Percentiles rank a stretch among this genome's conserved stretches.
These are phyloP conservation scores for Debaryomyces sp. DNA, from an alignment of 1,139 yeast genomes.

Conservation along the genomic window DNA sequence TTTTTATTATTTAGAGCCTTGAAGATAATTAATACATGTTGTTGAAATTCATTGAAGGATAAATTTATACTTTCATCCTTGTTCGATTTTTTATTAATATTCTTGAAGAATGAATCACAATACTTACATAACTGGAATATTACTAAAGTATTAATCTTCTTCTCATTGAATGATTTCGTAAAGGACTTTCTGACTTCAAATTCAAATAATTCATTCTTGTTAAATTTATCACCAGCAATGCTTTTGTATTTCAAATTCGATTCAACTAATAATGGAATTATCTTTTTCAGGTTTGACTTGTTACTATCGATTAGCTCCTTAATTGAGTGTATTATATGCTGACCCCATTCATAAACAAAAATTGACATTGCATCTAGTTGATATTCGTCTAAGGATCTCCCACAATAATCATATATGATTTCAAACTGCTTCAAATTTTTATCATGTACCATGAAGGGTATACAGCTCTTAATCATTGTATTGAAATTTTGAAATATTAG, in stretches of 20 bases:
- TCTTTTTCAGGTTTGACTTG: conserved; percentile 6
- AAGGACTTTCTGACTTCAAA: conserved; percentile 34
- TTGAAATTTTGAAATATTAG: conserved; percentile 32
- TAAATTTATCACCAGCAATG: conserved; percentile 15
- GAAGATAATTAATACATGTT: conserved; percentile 29
- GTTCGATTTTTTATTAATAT: conserved; percentile 10
- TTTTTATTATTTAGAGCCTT: conserved; percentile 38
- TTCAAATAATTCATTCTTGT: conserved; percentile 24
- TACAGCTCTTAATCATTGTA: conserved; percentile 18
- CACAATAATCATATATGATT: conserved; percentile 23
- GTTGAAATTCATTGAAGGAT: conserved; percentile 22
- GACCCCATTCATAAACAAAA: conserved; percentile 27
- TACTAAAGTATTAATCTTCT: conserved; percentile 20
- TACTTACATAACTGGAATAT: conserved; percentile 34
- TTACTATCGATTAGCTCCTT: conserved; percentile 9
- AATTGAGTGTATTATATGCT: conserved; percentile 13
- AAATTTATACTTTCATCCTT: conserved; percentile 11
- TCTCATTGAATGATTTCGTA: conserved; percentile 25
- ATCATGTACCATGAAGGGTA: conserved; percentile 23
- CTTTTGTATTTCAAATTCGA: conserved; percentile 14
- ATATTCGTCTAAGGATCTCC: conserved; percentile 18
- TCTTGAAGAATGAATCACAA: conserved; percentile 36
- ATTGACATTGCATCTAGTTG: conserved; percentile 21
- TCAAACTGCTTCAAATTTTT: conserved; percentile 18
- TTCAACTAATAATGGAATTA: conserved; percentile 13